Base-by-base conservation (phyloP, 2,329 filamentous ascomycete species). In the Pseudopithomyces chartarum region DNA sequence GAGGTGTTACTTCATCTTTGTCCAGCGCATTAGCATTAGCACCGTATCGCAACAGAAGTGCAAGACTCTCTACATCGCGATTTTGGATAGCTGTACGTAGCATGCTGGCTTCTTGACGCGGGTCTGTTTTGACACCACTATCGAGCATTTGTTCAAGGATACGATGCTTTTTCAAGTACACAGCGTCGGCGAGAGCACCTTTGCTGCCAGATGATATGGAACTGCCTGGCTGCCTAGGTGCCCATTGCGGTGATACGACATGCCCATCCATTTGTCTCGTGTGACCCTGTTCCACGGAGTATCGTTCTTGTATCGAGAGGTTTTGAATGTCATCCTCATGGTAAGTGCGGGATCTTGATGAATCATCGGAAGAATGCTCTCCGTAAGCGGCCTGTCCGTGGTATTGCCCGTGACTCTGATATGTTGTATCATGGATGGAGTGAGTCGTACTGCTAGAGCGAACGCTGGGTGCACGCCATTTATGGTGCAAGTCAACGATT, bases 141-240 rank as follows among this genome's bases (percentile, higher is more conserved):
- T 74, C 69, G 7, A 74, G 62, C 12, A 74, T 56, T 45, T 74
- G 69, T 50, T 72, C 69, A 12, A 74, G 63, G 12, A 84, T 85
- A 11, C 86, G 85, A 58, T 90, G 89, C 73, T 88, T 87, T 61
- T 88, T 79, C 4, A 90, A 80, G 49, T 82, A 82, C 0, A 86
- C 85, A 2, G 82, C 85, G 20, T 84, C 83, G 80, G 81, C 15
- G 73, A 80, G 50, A 78, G 73, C 74, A 23, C 65, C 64, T 55
- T 74, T 77, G 8, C 75, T 71, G 33, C 69, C 70, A 13, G 69
- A 61, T 20, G 69, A 59, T 44, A 71, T 69, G 6, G 71, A 70
- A 12, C 63, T 60, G 7, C 60, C 55, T 6, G 55, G 55, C 22
- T 70, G 66, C 43, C 71, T 59, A 10, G 66, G 61, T 11, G 56